Percentiles rank a stretch among this genome's conserved stretches.
Evolutionary conservation across 1,284 basidiomycete genomes (phyloP).

Genomic region (Mycena sp.): DNA sequence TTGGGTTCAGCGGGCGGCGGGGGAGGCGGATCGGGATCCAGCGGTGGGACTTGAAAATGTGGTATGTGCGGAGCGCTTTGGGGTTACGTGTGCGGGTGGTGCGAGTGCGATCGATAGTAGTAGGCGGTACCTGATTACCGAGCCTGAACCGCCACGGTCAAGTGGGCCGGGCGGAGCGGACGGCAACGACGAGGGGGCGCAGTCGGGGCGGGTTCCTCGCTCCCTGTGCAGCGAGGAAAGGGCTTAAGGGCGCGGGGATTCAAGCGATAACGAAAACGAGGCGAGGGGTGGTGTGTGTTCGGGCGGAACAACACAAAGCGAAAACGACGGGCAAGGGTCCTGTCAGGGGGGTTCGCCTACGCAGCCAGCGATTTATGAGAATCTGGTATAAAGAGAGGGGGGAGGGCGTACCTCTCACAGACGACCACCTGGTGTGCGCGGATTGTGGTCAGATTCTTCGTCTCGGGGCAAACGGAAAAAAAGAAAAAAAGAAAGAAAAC

Average conservation of each 20-base stretch:
- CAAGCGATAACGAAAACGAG: slow-evolving; percentile 34
- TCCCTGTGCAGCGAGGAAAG: slow-evolving; percentile 71
- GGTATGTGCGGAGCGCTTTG: slow-evolving; percentile 28
- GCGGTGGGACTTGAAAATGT: slow-evolving; percentile 27
- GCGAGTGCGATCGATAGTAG: slow-evolving; percentile 5
- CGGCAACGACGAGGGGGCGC: slow-evolving; percentile 64
- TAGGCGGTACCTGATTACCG: slow-evolving; percentile 62
- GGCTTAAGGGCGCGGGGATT: slow-evolving; percentile 52
- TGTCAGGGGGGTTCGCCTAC: slow-evolving; percentile 85
- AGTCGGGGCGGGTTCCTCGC: slow-evolving; percentile 74
- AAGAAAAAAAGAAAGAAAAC: neutral
- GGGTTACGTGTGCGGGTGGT: slow-evolving; percentile 4
- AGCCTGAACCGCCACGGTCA: slow-evolving; percentile 79
- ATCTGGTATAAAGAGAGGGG: slow-evolving; percentile 10
- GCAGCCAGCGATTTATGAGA: slow-evolving; percentile 31
- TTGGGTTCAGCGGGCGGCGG: slow-evolving; percentile 27
- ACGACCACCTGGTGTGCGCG: slow-evolving; percentile 70
- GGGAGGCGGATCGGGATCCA: too few species aligned
- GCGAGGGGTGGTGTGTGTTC: slow-evolving; percentile 28
- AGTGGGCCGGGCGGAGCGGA: slow-evolving; percentile 69
- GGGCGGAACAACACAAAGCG: slow-evolving; percentile 20
- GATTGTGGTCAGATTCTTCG: slow-evolving; percentile 32
- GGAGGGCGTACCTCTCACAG: slow-evolving; percentile 70
- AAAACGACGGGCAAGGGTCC: slow-evolving; percentile 39
- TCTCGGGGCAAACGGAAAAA: too few species aligned